Base-by-base conservation (phyloP, 495 filamentous ascomycete species). In the Neurospora sp. region DNA sequence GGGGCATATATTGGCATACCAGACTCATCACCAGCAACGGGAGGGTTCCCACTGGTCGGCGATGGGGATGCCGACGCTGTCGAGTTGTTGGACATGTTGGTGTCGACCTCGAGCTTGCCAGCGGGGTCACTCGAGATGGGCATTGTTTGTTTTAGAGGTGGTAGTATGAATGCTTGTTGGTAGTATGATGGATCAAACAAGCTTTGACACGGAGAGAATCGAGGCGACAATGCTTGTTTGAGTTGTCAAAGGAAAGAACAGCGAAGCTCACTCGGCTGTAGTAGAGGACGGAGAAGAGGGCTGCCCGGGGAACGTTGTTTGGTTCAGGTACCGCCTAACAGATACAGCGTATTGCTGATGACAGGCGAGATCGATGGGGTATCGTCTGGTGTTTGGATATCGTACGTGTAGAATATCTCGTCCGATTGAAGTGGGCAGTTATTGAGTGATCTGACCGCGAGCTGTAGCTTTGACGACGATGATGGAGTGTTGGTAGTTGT, bases 11-110 rank as follows among this genome's bases (percentile, higher is more conserved):
- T 66, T 66, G 54, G 54, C 80, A 74, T 82, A 82, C 81, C 79
- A 73, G 77, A 75, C 77, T 82, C 81, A 46, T 82, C 81, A 75
- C 77, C 79, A 16, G 62, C 54, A 62, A 16, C 72, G 54, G 81
- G 72, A 48, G 77, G 76, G 23, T 48, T 71, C 41, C 71, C 77
- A 44, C 62, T 73, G 69, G 75, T 74, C 31, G 75, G 75, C 74
- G 76, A 59, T 37, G 78, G 69, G 38, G 77, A 74, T 37, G 72
- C 66, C 70, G 80, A 73, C 66, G 81, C 77, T 66, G 54, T 66
- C 54, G 54, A 66, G 27, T 66, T 66, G 27, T 80, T 80, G 74
- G 81, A 80, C 81, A 82, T 82, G 73, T 74, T 54, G 46, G 73
- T 76, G 73, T 71, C 75, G 73, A 75, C 42, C 46, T 81, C 80